Conservation (phyloP, 352 stramenopile species). For the Elongisporangium prolatum region DNA sequence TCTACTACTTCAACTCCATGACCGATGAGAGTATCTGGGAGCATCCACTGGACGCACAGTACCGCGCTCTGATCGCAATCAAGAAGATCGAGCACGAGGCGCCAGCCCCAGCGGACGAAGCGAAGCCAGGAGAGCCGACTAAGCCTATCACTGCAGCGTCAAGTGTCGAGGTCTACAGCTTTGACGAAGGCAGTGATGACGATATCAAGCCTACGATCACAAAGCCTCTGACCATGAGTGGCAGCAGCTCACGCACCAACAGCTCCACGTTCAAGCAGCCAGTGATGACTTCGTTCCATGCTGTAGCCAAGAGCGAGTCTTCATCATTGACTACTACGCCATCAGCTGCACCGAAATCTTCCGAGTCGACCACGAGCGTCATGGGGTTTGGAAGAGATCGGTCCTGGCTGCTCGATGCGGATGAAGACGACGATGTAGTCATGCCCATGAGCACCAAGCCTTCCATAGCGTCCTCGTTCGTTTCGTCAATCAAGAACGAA, state of each 20-base stretch:
- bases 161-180: conserved; percentile 45
- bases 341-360: conserved; percentile 3
- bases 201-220: conserved; percentile 2
- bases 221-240: background rate
- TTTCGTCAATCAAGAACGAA: no score
- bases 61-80: conserved; percentile 40
- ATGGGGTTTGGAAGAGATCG: conserved; percentile 43
- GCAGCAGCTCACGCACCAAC: background rate
- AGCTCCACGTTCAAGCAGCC: no score
- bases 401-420: conserved; percentile 47
- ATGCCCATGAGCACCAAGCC: background rate
- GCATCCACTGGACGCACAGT: conserved; percentile 51
- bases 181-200: conserved; percentile 40
- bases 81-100: conserved; percentile 28
- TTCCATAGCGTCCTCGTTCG: background rate
- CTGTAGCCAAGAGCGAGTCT: background rate
- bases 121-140: background rate
- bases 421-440: conserved; percentile 21
- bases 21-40: conserved; percentile 66
- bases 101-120: background rate
- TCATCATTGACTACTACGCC: conserved; percentile 2
- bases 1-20: conserved; percentile 62
- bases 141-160: conserved; percentile 4
- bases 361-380: conserved; percentile 10
- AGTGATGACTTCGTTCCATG: background rate